Conservation (phyloP, 805 yeast species). For the Wickerhamomyces xylosicus region DNA sequence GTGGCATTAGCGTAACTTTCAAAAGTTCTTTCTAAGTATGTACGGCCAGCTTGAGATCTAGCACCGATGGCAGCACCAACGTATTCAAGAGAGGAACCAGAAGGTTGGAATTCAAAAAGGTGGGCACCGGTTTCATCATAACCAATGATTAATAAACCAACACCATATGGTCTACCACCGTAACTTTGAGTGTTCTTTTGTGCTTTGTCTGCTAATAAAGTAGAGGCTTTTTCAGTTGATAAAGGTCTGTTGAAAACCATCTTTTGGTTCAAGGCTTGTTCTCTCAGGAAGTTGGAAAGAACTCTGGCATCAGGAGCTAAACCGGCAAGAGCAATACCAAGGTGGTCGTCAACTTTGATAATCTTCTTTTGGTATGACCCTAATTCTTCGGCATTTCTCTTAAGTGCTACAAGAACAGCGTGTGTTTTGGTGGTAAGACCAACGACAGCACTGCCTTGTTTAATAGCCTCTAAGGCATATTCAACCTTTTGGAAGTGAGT, state of each 20-base stretch:
- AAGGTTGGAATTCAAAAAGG: slow-evolving; percentile 88
- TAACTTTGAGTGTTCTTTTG: slow-evolving; percentile 93
- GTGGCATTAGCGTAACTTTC: slow-evolving; percentile 52
- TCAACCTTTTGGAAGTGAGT: slow-evolving; percentile 34
- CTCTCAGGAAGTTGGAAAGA: slow-evolving; percentile 77
- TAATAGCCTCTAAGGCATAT: slow-evolving; percentile 89
- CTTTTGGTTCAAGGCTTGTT: slow-evolving; percentile 81
- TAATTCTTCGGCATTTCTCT: slow-evolving; percentile 93
- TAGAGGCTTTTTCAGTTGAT: slow-evolving; percentile 73
- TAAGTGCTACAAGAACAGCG: slow-evolving; percentile 88
- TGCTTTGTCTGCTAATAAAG: slow-evolving; percentile 89
- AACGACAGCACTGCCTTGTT: slow-evolving; percentile 96
- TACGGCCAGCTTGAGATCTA: slow-evolving; percentile 95
- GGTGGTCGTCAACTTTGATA: slow-evolving; percentile 82
- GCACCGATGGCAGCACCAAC: slow-evolving; percentile 96
- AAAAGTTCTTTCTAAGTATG: slow-evolving; percentile 82
- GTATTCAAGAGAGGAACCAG: slow-evolving; percentile 87
- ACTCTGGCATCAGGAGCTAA: slow-evolving; percentile 98
- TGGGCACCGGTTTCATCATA: slow-evolving; percentile 93
- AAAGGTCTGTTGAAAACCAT: slow-evolving; percentile 82
- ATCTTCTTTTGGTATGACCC: slow-evolving; percentile 95
- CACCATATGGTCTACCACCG: slow-evolving; percentile 97
- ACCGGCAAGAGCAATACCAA: slow-evolving; percentile 95
- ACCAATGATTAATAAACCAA: slow-evolving; percentile 85
- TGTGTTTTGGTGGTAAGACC: slow-evolving; percentile 81